These are phyloP conservation scores for Lentinula sp. DNA, from an alignment of 768 basidiomycete species.

Conservation along the genomic window DNA sequence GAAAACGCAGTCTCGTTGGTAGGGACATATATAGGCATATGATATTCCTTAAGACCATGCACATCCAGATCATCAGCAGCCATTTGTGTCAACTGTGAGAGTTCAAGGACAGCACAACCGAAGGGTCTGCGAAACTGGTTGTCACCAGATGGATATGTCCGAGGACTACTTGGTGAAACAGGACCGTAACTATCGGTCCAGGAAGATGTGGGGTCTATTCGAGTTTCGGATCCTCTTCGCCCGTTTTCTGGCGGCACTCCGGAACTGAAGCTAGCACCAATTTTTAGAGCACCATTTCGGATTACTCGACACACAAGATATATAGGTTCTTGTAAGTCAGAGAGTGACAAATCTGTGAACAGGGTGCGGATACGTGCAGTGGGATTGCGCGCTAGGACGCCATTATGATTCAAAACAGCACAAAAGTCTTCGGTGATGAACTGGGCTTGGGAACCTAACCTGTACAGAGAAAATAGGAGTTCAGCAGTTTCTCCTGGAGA, in stretches of 20 bases:
- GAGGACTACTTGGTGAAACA: constrained; percentile 5
- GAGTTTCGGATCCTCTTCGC: constrained; percentile 52
- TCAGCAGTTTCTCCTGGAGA: constrained; percentile 89
- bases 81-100: constrained; percentile 70
- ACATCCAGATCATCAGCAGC: constrained; percentile 58
- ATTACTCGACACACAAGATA: constrained; percentile 90
- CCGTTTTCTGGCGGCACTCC: constrained; percentile 34
- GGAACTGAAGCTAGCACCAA: constrained; percentile 50
- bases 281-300: constrained; percentile 80
- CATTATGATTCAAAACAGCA: constrained; percentile 86
- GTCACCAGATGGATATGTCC: constrained; percentile 2
- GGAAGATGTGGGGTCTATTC: constrained; percentile 18
- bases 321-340: constrained; percentile 81
- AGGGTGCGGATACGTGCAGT: constrained; percentile 73
- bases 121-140: constrained; percentile 77
- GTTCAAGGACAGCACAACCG: constrained; percentile 90
- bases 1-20: constrained; percentile 82
- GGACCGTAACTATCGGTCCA: constrained; percentile 19
- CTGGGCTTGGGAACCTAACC: constrained; percentile 64
- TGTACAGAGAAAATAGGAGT: constrained; percentile 90
- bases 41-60: constrained; percentile 63
- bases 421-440: constrained; percentile 95
- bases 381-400: constrained; percentile 78
- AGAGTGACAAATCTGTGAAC: constrained; percentile 82
- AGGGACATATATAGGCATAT: constrained; percentile 85